These are phyloP conservation scores for Ophiostoma ips DNA, from an alignment of 2,329 filamentous ascomycete genomes.

Conservation along the genomic window DNA sequence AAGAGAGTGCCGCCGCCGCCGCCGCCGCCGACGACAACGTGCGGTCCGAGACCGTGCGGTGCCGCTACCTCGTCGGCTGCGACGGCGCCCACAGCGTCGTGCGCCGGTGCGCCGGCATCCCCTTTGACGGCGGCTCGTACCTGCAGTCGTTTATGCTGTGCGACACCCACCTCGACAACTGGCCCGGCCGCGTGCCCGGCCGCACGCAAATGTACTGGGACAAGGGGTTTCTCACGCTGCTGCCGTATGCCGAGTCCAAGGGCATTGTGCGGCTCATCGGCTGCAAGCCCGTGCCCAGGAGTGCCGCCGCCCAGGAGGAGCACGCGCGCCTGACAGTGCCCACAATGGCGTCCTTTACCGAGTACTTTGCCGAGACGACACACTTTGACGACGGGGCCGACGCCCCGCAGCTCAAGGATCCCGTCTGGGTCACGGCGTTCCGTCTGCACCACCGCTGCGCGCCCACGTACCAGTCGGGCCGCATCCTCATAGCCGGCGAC, in stretches of 20 bases:
- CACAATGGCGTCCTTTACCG: conserved; percentile 2
- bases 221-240: conserved; percentile 23
- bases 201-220: conserved; percentile 17
- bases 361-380: conserved; percentile 2
- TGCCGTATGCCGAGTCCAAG: conserved; percentile 18
- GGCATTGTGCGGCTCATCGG: conserved; percentile 11
- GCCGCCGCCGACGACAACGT: background rate
- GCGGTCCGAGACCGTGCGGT: conserved; percentile 14
- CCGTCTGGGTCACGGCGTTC: conserved; percentile 31
- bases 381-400: conserved; percentile 2
- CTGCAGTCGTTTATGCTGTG: conserved; percentile 31
- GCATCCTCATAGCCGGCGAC: conserved; percentile 41
- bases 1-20: too few species aligned
- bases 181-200: conserved; percentile 9
- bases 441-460: conserved; percentile 30
- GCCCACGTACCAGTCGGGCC: conserved; percentile 28
- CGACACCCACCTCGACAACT: conserved; percentile 22
- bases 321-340: background rate
- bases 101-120: conserved; percentile 24
- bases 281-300: conserved; percentile 8
- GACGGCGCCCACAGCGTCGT: conserved; percentile 33
- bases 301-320: background rate
- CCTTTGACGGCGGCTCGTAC: conserved; percentile 30
- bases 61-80: conserved; percentile 31
- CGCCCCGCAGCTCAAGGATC: conserved; percentile 15